These are phyloP conservation scores for Alternaria arborescens DNA, from an alignment of 2,329 filamentous ascomycete species.

Conservation along the genomic window DNA sequence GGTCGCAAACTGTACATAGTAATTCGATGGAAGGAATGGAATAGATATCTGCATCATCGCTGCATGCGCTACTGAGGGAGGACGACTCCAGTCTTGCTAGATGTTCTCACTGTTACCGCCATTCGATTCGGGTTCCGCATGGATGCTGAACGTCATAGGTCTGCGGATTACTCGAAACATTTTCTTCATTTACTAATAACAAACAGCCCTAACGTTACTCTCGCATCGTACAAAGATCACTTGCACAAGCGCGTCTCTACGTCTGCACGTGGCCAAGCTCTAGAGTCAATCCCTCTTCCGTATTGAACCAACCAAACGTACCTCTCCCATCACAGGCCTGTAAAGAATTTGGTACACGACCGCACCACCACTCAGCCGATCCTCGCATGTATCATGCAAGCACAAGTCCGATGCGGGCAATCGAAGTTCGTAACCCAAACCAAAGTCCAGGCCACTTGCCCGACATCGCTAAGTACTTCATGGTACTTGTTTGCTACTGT, in stretches of 20 bases:
- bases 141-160: background rate
- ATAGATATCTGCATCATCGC: background rate
- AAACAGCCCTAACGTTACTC: background rate
- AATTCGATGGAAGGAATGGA: background rate
- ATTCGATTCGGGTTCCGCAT: background rate
- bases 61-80: background rate
- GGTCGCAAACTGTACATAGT: conserved; percentile 4
- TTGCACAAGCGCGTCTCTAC: background rate
- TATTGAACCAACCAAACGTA: background rate
- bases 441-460: background rate
- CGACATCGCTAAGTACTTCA: background rate
- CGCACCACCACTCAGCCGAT: background rate
- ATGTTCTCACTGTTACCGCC: background rate
- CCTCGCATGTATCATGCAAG: background rate
- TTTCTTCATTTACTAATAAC: background rate
- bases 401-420: background rate
- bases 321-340: background rate
- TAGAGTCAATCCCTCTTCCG: background rate
- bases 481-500: background rate
- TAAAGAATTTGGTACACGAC: background rate
- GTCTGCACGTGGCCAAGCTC: background rate
- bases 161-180: background rate
- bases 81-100: background rate
- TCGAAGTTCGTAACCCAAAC: background rate
- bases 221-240: conserved; percentile 1